Evolutionary conservation across 345 rosid species (phyloP).

Genomic region (Arabidopsis thaliana): DNA sequence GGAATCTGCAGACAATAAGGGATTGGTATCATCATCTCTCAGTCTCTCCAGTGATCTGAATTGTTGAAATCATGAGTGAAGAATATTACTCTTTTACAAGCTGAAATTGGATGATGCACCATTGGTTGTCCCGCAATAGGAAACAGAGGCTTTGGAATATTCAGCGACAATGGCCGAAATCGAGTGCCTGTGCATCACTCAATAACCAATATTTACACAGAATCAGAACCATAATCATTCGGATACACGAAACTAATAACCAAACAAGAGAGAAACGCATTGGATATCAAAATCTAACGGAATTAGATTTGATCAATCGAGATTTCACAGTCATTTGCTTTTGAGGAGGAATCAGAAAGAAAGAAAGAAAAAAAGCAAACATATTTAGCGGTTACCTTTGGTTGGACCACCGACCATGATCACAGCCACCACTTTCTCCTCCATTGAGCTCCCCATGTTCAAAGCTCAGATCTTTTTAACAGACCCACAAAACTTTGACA

Average conservation of each 20-base stretch:
- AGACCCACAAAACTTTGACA: conserved; percentile 14
- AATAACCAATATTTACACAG: not conserved
- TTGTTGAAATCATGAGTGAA: not conserved
- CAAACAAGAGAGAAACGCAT: conserved; percentile 19
- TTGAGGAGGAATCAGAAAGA: not conserved
- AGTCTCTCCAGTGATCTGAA: conserved; percentile 6
- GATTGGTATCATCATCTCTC: conserved; percentile 24
- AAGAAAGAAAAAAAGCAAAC: not conserved
- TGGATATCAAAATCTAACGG: conserved; percentile 28
- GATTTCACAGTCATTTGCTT: not conserved
- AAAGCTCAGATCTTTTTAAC: conserved; percentile 50
- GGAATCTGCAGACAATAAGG: conserved; percentile 62
- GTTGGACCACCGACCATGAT: conserved; percentile 99
- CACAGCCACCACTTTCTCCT: conserved; percentile 88
- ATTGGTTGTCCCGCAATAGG: conserved; percentile 93
- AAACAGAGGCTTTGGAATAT: conserved; percentile 88
- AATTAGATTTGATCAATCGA: conserved; percentile 5
- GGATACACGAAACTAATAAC: not conserved
- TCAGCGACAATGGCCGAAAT: conserved; percentile 88
- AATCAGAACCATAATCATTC: conserved; percentile 19
- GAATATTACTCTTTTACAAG: conserved; percentile 81
- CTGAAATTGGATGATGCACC: conserved; percentile 98
- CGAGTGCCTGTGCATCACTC: conserved; percentile 67
- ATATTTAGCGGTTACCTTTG: conserved; percentile 61
- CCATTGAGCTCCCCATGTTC: conserved; percentile 66